Percentiles rank a stretch among this genome's conserved stretches.
Conservation (phyloP, 345 rosid species). For the Populus tremula region DNA sequence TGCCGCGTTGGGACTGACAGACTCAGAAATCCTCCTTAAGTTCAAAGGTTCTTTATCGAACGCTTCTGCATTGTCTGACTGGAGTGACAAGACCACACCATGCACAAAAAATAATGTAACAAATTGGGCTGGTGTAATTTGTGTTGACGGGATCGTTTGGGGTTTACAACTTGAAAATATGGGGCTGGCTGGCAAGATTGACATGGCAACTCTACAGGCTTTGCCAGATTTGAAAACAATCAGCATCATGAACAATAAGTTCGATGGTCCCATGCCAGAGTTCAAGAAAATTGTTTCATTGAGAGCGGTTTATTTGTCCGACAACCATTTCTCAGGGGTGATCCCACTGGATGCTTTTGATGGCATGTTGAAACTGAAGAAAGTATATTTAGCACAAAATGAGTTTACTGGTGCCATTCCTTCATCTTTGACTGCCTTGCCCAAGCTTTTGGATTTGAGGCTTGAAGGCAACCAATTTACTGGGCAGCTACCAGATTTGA, state of each 20-base stretch:
- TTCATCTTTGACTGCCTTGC: slow-evolving; percentile 39
- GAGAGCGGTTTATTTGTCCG: slow-evolving; percentile 57
- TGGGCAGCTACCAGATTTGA: slow-evolving; percentile 58
- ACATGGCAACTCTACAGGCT: slow-evolving; percentile 34
- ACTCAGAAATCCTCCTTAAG: slow-evolving; percentile 49
- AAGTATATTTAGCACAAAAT: slow-evolving; percentile 52
- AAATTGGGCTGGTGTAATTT: slow-evolving; percentile 66
- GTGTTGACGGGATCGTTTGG: slow-evolving; percentile 43
- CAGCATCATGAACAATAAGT: slow-evolving; percentile 58
- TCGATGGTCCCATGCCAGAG: slow-evolving; percentile 59
- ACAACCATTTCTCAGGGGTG: slow-evolving; percentile 54
- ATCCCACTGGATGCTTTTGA: slow-evolving; percentile 53
- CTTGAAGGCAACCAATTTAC: slow-evolving; percentile 62
- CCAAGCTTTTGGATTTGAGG: slow-evolving; percentile 54
- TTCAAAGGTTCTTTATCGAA: slow-evolving; percentile 54
- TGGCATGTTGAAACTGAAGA: slow-evolving; percentile 62
- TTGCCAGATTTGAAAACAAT: slow-evolving; percentile 50
- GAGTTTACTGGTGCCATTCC: slow-evolving; percentile 62
- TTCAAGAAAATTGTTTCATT: slow-evolving; percentile 46
- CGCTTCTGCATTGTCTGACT: slow-evolving; percentile 29
- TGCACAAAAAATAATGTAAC: slow-evolving; percentile 32
- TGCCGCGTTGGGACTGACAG: slow-evolving; percentile 32
- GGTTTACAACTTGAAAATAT: slow-evolving; percentile 63
- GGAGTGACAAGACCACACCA: slow-evolving; percentile 36
- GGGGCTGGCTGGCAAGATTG: slow-evolving; percentile 53